Evolutionary conservation across 306 rosid species (phyloP), one percentile per base, ranked within the genome.

Genomic region (Adenanthera pavonina): DNA sequence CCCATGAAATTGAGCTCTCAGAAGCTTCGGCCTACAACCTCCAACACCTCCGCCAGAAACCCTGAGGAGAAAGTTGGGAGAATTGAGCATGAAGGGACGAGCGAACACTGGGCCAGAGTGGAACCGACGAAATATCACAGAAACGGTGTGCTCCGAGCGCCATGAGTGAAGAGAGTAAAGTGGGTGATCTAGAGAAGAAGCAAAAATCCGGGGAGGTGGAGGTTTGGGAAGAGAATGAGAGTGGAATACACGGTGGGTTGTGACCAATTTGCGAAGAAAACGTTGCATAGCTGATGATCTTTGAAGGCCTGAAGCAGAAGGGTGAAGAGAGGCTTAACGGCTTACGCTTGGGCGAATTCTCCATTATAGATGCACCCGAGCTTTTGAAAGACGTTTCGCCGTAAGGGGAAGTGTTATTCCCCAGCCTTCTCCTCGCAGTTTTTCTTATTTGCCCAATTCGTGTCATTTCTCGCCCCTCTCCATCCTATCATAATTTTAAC

Each of bases 251-350:
- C 72, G 80, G 79, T 19, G 54, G 7, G 35, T 68, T 30, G 85
- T 75, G 25, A 81, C 87, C 74, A 81, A 43, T 67, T 77, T 86
- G 78, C 79, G 84, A 67, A 88, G 46, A 34, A 88, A 47, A 40
- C 90, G 78, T 84, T 87, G 92, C 98, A 92, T 95, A 77, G 76
- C 66, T 80, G 20, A 38, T 47, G 53, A 52, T 73, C 9, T 33
- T 9, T 4, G 16, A 41, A 41, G 73, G 9, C 49, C 41, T 17
- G 5, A 7, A 33, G 60, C 30, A 15, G 14, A 30, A 53, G 25
- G 1, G 2, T 12, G 33, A 16, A 51, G 19, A 33, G 62, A 72
- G 19, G 62, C 65, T 19, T 72, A 0, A 3, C n/a, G n/a, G n/a
- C n/a, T n/a, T n/a, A n/a, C n/a, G 10, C 8, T 6, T 16, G 25